Conservation (phyloP, 1,139 yeast species). For the Taphrina wiesneri region DNA sequence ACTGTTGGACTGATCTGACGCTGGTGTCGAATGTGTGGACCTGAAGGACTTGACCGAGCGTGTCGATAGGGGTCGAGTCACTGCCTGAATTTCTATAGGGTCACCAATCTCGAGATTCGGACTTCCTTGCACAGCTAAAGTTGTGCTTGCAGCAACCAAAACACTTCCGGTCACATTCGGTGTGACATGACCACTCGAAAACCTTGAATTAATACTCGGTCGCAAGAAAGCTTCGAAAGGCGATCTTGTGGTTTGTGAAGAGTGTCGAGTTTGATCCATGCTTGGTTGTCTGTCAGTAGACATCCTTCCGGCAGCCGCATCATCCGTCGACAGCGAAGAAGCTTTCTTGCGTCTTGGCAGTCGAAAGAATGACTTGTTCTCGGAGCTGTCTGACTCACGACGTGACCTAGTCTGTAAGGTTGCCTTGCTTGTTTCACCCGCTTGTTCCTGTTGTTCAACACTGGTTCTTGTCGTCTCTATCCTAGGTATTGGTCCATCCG, state of each 20-base stretch:
- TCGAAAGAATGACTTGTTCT: constrained; percentile 18
- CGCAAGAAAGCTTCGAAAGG: constrained; percentile 24
- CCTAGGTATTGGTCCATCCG: not conserved
- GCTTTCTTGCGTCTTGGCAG: constrained; percentile 27
- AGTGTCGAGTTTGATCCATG: constrained; percentile 5
- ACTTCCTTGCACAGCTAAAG: constrained; percentile 28
- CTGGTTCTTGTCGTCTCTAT: constrained; percentile 11
- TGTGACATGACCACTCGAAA: constrained; percentile 1
- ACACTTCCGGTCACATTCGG: constrained; percentile 3
- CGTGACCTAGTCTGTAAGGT: not conserved
- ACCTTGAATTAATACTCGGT: constrained; percentile 11
- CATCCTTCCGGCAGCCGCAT: not conserved
- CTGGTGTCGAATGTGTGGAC: constrained; percentile 23
- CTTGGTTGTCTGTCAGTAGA: not conserved
- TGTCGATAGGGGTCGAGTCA: not conserved
- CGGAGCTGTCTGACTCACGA: not conserved
- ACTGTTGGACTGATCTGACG: constrained; percentile 1
- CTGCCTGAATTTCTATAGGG: constrained; percentile 2
- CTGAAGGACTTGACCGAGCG: constrained; percentile 4
- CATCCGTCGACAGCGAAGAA: not conserved
- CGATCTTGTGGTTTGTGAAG: constrained; percentile 18
- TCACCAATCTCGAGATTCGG: constrained; percentile 12
- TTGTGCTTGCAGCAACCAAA: constrained; percentile 15
- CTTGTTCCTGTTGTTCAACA: not conserved
- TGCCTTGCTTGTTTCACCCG: not conserved